Conservation (phyloP, 2,329 filamentous ascomycete genomes). For the Neofusicoccum kwambonambiense region DNA sequence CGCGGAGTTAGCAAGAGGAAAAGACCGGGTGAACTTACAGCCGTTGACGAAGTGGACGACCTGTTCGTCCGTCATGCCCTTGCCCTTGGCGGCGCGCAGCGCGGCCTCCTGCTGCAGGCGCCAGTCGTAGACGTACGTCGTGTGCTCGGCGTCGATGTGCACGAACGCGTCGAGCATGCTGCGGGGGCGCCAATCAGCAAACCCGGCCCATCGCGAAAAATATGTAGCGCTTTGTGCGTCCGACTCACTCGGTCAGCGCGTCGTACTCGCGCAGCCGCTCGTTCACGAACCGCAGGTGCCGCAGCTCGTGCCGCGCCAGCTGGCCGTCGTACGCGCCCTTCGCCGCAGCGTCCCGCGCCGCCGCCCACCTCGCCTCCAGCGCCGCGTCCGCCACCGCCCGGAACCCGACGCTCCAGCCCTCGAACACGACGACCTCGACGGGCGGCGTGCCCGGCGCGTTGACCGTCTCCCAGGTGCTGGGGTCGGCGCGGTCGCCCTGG, state of each 20-base stretch:
- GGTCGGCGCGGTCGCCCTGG: conserved; percentile 70
- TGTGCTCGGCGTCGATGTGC: conserved; percentile 70
- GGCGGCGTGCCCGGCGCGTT: conserved; percentile 54
- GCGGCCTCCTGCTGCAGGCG: conserved; percentile 75
- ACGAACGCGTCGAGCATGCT: conserved; percentile 59
- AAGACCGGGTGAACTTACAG: conserved; percentile 14
- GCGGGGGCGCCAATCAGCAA: not conserved
- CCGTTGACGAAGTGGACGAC: conserved; percentile 74
- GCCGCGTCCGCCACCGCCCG: conserved; percentile 59
- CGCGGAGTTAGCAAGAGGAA: not conserved
- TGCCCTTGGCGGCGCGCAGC: conserved; percentile 64
- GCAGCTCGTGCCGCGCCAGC: conserved; percentile 51
- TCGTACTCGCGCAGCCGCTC: conserved; percentile 57
- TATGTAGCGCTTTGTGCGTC: too few relatives aligned
- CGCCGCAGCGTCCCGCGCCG: conserved; percentile 49
- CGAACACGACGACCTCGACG: conserved; percentile 72
- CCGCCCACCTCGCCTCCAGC: conserved; percentile 54
- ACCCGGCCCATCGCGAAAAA: not conserved
- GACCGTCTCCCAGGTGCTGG: conserved; percentile 60
- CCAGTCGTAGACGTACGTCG: conserved; percentile 79
- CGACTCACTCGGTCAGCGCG: conserved; percentile 52
- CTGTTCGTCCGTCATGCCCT: conserved; percentile 79
- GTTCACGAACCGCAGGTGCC: conserved; percentile 59
- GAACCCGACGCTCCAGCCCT: conserved; percentile 92
- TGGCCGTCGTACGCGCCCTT: conserved; percentile 48